Evolutionary conservation across 352 stramenopile species (phyloP).

Genomic region (Globisporangium irregulare): DNA sequence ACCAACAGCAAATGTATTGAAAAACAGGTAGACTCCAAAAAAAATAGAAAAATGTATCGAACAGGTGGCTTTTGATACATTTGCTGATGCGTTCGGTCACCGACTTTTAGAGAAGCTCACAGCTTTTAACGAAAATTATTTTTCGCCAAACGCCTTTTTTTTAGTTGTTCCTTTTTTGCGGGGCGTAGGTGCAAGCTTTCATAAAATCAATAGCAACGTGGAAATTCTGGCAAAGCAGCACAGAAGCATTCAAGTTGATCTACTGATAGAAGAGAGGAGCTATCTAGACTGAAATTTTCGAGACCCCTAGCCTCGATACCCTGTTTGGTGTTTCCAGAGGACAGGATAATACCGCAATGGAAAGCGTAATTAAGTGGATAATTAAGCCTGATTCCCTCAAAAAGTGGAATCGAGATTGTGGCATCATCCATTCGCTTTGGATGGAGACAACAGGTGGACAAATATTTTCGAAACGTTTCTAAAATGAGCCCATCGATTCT

Average conservation of each 20-base stretch:
- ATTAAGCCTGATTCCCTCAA: not conserved
- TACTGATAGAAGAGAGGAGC: conserved; percentile 5
- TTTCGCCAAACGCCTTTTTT: not conserved
- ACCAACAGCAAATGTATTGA: not conserved
- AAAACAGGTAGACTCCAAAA: not conserved
- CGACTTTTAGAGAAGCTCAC: not conserved
- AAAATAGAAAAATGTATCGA: not conserved
- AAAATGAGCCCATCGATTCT: not conserved
- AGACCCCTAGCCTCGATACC: conserved; percentile 5
- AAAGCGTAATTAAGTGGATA: not conserved
- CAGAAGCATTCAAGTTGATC: not conserved
- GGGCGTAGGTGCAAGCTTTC: not conserved
- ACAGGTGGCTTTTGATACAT: not conserved
- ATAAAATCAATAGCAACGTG: not conserved
- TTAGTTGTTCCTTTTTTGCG: not conserved
- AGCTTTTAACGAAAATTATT: not conserved
- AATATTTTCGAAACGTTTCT: not conserved
- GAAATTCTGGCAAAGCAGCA: not conserved
- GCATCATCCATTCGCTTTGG: not conserved
- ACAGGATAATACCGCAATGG: not conserved
- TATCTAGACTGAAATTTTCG: conserved; percentile 13
- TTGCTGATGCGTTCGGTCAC: not conserved
- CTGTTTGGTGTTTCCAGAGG: not conserved
- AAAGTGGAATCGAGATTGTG: not conserved
- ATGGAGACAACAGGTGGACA: not conserved